Evolutionary conservation across 495 filamentous ascomycete species (phyloP).

Genomic region (Annulohypoxylon stygium): DNA sequence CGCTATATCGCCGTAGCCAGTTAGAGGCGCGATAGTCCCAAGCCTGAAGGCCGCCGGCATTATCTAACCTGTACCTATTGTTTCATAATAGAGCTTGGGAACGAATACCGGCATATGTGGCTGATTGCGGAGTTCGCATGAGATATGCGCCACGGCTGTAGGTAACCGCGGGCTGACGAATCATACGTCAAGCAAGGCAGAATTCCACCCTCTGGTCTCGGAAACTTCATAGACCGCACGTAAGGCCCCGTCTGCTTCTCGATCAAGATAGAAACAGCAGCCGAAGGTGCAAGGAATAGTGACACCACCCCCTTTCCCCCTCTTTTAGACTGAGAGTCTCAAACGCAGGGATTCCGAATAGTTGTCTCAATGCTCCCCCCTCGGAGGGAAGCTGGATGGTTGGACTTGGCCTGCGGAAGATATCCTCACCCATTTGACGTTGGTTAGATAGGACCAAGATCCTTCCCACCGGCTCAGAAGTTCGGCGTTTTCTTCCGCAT

Average conservation of each 20-base stretch:
- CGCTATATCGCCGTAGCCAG: conserved; percentile 4
- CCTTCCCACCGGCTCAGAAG: conserved; percentile 65
- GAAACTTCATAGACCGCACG: conserved; percentile 42
- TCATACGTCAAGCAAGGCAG: conserved; percentile 28
- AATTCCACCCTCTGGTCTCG: conserved; percentile 35
- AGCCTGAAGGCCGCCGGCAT: conserved; percentile 18
- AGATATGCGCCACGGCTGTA: conserved; percentile 40
- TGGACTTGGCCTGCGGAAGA: conserved; percentile 67
- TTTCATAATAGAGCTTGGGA: conserved; percentile 21
- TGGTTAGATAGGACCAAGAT: conserved; percentile 66
- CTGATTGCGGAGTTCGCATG: conserved; percentile 45
- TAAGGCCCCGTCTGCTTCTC: conserved; percentile 44
- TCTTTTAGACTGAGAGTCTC: conserved; percentile 14
- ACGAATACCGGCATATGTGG: conserved; percentile 37
- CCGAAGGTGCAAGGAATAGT: conserved; percentile 32
- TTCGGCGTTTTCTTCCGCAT: conserved; percentile 57
- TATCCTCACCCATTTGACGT: conserved; percentile 71
- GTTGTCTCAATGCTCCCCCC: conserved; percentile 61
- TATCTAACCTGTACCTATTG: conserved; percentile 12
- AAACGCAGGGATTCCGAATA: conserved; percentile 36
- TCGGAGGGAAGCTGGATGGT: conserved; percentile 76
- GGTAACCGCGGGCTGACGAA: conserved; percentile 42
- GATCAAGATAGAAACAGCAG: conserved; percentile 47
- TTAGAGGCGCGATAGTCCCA: background rate
- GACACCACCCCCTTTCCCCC: conserved; percentile 23